Evolutionary conservation across 495 filamentous ascomycete species (phyloP).

Genomic region (Poronia punctata): DNA sequence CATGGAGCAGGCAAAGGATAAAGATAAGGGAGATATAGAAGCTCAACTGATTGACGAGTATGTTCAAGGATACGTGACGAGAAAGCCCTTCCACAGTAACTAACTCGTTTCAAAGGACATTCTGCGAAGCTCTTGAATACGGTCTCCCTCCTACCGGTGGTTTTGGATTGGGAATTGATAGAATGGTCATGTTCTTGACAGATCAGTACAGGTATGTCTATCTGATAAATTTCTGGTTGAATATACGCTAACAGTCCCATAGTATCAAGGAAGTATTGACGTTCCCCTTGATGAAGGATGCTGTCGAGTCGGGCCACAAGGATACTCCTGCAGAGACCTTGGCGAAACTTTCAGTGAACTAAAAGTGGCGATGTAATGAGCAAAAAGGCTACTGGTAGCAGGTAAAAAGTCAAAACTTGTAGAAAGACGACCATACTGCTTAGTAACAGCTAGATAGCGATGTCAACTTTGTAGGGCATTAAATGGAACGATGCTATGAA

Average conservation of each 20-base stretch:
- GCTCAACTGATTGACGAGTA: slow-evolving; percentile 86
- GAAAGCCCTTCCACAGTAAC: not conserved
- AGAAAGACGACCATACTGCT: too few species aligned
- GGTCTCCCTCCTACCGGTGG: slow-evolving; percentile 91
- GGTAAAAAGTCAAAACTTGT: too few species aligned
- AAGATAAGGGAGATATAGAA: slow-evolving; percentile 94
- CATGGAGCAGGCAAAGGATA: slow-evolving; percentile 93
- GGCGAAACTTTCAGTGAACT: too few species aligned
- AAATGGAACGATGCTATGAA: too few species aligned
- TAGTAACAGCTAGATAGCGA: too few species aligned
- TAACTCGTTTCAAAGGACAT: slow-evolving; percentile 47
- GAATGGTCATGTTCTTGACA: slow-evolving; percentile 94
- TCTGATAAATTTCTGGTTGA: slow-evolving; percentile 13
- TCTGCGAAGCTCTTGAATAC: slow-evolving; percentile 72
- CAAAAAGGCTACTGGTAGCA: too few species aligned
- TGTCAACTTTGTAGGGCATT: too few species aligned
- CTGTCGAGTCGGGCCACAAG: too few species aligned
- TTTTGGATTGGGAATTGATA: slow-evolving; percentile 97
- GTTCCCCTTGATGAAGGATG: slow-evolving; percentile 60
- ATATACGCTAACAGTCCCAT: not conserved
- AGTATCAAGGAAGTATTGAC: slow-evolving; percentile 90
- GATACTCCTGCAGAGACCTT: too few species aligned
- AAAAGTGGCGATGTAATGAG: too few species aligned
- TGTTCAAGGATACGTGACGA: slow-evolving; percentile 26
- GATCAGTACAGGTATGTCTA: slow-evolving; percentile 59